Conservation (phyloP, 2,329 filamentous ascomycete genomes). For the Nigrograna mackinnonii region DNA sequence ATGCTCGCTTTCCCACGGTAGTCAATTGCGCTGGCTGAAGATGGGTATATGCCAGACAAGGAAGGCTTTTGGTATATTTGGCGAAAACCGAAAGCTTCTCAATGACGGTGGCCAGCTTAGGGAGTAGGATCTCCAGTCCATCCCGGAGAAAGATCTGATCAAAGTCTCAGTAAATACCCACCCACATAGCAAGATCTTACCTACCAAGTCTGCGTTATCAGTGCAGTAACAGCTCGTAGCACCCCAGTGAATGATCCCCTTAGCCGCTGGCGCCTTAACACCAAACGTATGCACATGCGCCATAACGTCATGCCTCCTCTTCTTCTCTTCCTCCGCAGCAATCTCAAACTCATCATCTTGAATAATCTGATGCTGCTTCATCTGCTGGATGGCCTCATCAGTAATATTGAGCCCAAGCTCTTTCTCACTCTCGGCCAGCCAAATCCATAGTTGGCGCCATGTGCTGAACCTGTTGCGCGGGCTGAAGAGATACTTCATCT, state of each 20-base stretch:
- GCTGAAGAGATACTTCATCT: constrained; percentile 71
- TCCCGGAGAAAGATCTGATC: constrained; percentile 69
- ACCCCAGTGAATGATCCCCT: constrained; percentile 77
- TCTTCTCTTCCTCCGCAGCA: constrained; percentile 54
- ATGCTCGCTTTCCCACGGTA: constrained; percentile 69
- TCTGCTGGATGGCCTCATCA: constrained; percentile 59
- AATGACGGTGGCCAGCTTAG: constrained; percentile 79
- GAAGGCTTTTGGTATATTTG: constrained; percentile 70
- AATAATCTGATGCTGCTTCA: constrained; percentile 49
- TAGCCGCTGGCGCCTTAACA: constrained; percentile 72
- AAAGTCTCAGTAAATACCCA: constrained; percentile 1
- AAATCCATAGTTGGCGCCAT: constrained; percentile 86
- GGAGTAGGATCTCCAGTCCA: constrained; percentile 74
- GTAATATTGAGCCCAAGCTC: constrained; percentile 79
- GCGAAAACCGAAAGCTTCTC: constrained; percentile 75
- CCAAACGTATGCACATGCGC: constrained; percentile 75
- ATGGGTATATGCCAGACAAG: constrained; percentile 79
- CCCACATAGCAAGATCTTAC: neutral
- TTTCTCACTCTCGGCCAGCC: constrained; percentile 79
- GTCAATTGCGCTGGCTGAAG: constrained; percentile 67
- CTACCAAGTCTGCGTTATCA: constrained; percentile 71
- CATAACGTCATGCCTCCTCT: constrained; percentile 69
- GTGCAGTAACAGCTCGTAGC: constrained; percentile 68
- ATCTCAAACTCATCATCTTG: constrained; percentile 52
- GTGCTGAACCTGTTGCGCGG: constrained; percentile 73